Evolutionary conservation across 768 basidiomycete genomes (phyloP).

Genomic region (Hysterangium stoloniferum): DNA sequence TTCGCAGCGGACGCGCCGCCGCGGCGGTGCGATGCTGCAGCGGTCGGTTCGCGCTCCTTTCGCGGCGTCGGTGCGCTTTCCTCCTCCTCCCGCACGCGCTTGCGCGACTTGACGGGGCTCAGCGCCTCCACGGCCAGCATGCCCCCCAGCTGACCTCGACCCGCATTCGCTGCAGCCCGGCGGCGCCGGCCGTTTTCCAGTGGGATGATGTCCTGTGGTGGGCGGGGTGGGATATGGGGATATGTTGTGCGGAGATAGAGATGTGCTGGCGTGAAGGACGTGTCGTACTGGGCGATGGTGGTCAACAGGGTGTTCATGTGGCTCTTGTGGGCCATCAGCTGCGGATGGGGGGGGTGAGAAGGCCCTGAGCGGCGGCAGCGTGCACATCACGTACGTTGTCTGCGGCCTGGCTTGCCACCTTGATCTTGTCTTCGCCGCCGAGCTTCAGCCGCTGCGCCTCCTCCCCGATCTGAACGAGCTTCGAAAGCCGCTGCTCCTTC

Average conservation of each 20-base stretch:
- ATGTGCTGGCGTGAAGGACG: conserved; percentile 49
- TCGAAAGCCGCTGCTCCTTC: conserved; percentile 73
- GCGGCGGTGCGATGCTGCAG: background rate
- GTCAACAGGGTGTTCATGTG: conserved; percentile 43
- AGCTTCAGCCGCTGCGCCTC: conserved; percentile 87
- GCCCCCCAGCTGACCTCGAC: conserved; percentile 32
- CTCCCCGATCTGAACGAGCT: conserved; percentile 89
- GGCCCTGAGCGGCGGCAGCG: conserved; percentile 19
- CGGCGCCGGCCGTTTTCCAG: conserved; percentile 37
- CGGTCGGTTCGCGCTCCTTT: background rate
- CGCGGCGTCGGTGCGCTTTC: conserved; percentile 3
- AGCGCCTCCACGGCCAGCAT: conserved; percentile 8
- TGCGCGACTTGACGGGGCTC: conserved; percentile 7
- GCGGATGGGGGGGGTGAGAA: too few species aligned
- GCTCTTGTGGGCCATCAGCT: conserved; percentile 1
- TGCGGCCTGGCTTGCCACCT: conserved; percentile 85
- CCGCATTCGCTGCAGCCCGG: conserved; percentile 21
- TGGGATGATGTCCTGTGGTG: conserved; percentile 53
- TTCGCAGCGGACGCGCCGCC: background rate
- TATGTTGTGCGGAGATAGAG: conserved; percentile 61
- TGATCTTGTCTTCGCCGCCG: conserved; percentile 96
- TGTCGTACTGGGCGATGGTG: conserved; percentile 32
- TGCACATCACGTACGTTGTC: conserved; percentile 77
- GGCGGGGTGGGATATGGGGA: conserved; percentile 65
- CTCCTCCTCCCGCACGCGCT: conserved; percentile 9